Base-by-base conservation (phyloP, 495 filamentous ascomycete genomes). In the Poronia punctata region DNA sequence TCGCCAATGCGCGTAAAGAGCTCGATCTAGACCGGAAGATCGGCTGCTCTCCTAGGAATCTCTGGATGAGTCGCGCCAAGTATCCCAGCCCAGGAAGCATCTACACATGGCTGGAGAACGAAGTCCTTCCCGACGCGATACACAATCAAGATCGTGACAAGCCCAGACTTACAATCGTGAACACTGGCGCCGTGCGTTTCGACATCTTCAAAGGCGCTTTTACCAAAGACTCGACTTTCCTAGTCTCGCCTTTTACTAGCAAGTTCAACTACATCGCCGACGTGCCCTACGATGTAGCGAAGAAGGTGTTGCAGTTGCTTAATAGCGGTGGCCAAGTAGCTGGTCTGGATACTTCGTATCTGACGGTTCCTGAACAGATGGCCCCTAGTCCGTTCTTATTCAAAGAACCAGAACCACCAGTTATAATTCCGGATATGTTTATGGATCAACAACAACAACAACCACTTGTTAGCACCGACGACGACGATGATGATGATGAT, bases 161-260 rank as follows among this genome's bases (percentile, higher is more conserved):
- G 1, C 72, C 88, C 9, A 71, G 75, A 1, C 65, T 96, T 6
- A 82, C 80, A 7, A 74, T 97, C 45, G 64, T 82, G 19, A 98
- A 98, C 56, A 93, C 87, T 5, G 92, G 92, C 7, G 83, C 84
- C 2, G 79, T 97, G 41, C 83, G 92, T 32, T 97, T 96, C 56
- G 92, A 98, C 56, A 82, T 98, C 46, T 95, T 96, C 72, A 74
- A 89, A 55, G 93, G 92, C 0, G 26, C 79, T 1, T 96, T 96
- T 49, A 96, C 92, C 0, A 77, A 72, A 33, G 92, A 98, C 52
- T 82, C 81, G 0, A 83, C 79, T 2, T 96, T 77, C 56, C 82
- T 86, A 31, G 73, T 96, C 35, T 95, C 86, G 3, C 92, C 92
- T 2, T 98, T 98, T 59, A 80, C 78, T 1, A 92, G 81, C 57